Conservation (phyloP, 2,329 filamentous ascomycete species). For the Epichloe sibirici region DNA sequence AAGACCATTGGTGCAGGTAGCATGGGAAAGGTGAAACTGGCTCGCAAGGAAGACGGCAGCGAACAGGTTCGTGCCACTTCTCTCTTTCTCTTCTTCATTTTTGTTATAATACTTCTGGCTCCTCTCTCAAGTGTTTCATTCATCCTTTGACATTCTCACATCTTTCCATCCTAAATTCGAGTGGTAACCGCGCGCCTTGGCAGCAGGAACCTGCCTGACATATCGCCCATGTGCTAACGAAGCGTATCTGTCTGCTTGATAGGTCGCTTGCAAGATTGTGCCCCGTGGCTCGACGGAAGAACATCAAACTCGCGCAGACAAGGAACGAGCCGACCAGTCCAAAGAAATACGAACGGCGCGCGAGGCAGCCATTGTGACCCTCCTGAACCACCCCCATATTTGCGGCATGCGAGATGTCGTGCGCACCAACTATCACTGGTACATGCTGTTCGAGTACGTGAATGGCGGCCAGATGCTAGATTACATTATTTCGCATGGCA, state of each 20-base stretch:
- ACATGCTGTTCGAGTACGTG: constrained; percentile 99
- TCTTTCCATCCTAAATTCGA: not conserved
- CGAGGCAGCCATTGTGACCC: constrained; percentile 90
- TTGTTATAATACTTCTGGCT: not conserved
- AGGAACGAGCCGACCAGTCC: constrained; percentile 85
- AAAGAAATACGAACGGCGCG: constrained; percentile 92
- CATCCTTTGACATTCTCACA: not conserved
- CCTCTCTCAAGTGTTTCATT: not conserved
- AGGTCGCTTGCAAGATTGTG: constrained; percentile 94
- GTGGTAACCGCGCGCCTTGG: not conserved
- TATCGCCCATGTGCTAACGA: not conserved
- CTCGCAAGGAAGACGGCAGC: constrained; percentile 75
- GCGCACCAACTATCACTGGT: constrained; percentile 96
- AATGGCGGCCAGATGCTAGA: constrained; percentile 99
- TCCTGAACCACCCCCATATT: constrained; percentile 90
- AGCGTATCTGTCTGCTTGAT: not conserved
- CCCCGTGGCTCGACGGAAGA: constrained; percentile 84
- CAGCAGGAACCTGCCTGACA: not conserved
- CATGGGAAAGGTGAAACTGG: constrained; percentile 98
- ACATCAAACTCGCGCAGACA: constrained; percentile 55
- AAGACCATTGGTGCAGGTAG: constrained; percentile 96
- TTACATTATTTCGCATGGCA: constrained; percentile 97
- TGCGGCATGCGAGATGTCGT: constrained; percentile 93
- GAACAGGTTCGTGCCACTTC: constrained; percentile 58
- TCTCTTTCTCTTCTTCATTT: not conserved